These are phyloP conservation scores for Pyricularia pennisetigena DNA, from an alignment of 2,329 filamentous ascomycete genomes.

Conservation along the genomic window DNA sequence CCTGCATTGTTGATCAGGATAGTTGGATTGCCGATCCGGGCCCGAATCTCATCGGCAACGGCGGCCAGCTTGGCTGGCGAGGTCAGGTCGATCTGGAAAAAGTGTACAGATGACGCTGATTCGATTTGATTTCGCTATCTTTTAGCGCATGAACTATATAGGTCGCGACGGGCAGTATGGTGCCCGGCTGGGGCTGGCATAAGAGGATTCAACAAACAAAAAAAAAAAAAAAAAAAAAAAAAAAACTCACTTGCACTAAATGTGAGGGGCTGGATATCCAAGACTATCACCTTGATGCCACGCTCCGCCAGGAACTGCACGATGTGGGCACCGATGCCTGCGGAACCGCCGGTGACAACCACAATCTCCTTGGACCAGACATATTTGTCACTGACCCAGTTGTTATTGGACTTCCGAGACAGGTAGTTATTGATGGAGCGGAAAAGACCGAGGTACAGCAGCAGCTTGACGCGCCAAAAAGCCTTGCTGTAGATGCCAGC, in stretches of 20 bases:
- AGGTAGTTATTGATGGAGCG: constrained; percentile 38
- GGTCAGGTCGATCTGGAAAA: constrained; percentile 62
- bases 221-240: not conserved
- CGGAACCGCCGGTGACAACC: constrained; percentile 64
- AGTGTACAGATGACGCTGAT: constrained; percentile 34
- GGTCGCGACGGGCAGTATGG: not conserved
- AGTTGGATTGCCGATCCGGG: constrained; percentile 52
- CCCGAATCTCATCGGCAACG: constrained; percentile 42
- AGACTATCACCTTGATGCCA: constrained; percentile 57
- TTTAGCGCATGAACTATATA: constrained; percentile 6
- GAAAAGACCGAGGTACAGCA: constrained; percentile 42
- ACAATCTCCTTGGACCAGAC: constrained; percentile 35
- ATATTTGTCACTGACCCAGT: constrained; percentile 46
- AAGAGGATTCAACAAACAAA: not conserved
- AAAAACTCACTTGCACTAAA: constrained; percentile 34
- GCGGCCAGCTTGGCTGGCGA: constrained; percentile 40
- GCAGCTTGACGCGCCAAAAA: constrained; percentile 39
- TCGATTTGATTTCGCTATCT: not conserved
- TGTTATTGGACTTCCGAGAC: constrained; percentile 37
- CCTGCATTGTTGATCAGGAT: constrained; percentile 67
- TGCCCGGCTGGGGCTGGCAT: not conserved
- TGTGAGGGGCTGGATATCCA: constrained; percentile 57
- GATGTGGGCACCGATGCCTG: constrained; percentile 60
- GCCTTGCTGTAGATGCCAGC: constrained; percentile 39
- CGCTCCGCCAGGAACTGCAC: constrained; percentile 55